Conservation (phyloP, 1,284 basidiomycete genomes). For the Mixia osmundae region DNA sequence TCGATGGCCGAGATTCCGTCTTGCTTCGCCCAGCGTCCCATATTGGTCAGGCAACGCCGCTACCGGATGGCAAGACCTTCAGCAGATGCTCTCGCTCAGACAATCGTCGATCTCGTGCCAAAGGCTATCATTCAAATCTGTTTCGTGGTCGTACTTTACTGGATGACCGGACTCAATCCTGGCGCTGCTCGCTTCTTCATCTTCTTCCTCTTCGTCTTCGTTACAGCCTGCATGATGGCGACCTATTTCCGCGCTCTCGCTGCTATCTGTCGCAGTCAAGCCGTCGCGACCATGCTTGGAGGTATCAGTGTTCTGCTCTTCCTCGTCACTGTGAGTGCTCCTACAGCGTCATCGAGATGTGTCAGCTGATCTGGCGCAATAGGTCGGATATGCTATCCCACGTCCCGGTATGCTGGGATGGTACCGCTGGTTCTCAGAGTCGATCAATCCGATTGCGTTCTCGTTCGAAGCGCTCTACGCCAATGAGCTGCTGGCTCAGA, state of each 20-base stretch:
- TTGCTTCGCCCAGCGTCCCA: conserved; percentile 29
- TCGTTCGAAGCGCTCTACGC: conserved; percentile 26
- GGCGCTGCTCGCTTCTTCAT: conserved; percentile 35
- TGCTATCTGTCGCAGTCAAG: conserved; percentile 31
- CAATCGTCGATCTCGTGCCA: conserved; percentile 28
- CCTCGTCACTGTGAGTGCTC: conserved; percentile 29
- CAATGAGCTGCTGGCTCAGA: conserved; percentile 32
- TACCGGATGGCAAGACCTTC: conserved; percentile 27
- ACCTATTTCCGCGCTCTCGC: conserved; percentile 36
- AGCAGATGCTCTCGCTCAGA: conserved; percentile 25
- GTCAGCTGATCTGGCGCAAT: conserved; percentile 20
- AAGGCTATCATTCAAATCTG: conserved; percentile 30
- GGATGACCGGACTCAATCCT: conserved; percentile 34
- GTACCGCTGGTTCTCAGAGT: conserved; percentile 21
- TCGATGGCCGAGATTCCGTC: conserved; percentile 42
- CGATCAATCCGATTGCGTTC: conserved; percentile 21
- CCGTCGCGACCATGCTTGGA: conserved; percentile 35
- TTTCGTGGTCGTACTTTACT: conserved; percentile 38
- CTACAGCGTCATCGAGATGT: too few relatives aligned
- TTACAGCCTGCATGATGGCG: conserved; percentile 38
- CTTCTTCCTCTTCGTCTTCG: conserved; percentile 35
- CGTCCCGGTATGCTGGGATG: conserved; percentile 14
- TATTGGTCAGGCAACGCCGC: conserved; percentile 36
- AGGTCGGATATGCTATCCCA: conserved; percentile 24
- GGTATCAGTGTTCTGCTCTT: conserved; percentile 30